Conservation (phyloP, 208 protist genomes). For the Porcisia deanei region DNA sequence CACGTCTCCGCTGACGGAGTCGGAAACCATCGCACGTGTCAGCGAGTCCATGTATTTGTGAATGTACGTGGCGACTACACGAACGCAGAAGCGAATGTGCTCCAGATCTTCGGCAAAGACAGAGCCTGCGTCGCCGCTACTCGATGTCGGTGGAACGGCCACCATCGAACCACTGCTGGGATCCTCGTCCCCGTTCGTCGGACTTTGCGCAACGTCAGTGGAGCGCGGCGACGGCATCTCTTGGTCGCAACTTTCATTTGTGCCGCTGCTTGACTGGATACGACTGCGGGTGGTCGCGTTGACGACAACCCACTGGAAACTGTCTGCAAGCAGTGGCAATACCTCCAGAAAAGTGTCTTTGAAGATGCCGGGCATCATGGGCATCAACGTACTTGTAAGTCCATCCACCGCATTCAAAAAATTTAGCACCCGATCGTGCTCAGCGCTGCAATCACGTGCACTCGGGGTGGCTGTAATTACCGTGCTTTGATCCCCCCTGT, state of each 20-base stretch:
- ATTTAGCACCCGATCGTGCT: constrained; percentile 46
- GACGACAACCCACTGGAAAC: constrained; percentile 71
- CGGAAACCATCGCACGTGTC: constrained; percentile 14
- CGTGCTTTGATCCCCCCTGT: not conserved
- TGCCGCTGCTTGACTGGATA: not conserved
- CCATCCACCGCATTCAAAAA: constrained; percentile 82
- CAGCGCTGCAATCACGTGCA: not conserved
- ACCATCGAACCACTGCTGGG: not conserved
- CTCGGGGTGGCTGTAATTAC: not conserved
- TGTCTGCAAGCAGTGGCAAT: constrained; percentile 73
- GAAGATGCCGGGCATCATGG: constrained; percentile 76
- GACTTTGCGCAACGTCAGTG: not conserved
- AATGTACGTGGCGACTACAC: constrained; percentile 80
- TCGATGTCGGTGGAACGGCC: not conserved
- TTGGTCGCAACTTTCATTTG: not conserved
- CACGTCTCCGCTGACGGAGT: constrained; percentile 2
- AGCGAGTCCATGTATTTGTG: constrained; percentile 76
- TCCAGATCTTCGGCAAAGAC: constrained; percentile 85
- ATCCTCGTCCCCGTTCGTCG: constrained; percentile 1
- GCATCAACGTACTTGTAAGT: constrained; percentile 63
- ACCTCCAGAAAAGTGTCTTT: constrained; percentile 62
- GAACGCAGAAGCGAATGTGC: constrained; percentile 82
- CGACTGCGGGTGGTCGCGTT: constrained; percentile 41
- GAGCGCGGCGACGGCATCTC: not conserved
- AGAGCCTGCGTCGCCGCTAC: constrained; percentile 11